Base-by-base conservation (phyloP, 1,284 basidiomycete species). In the Cyathus olla region DNA sequence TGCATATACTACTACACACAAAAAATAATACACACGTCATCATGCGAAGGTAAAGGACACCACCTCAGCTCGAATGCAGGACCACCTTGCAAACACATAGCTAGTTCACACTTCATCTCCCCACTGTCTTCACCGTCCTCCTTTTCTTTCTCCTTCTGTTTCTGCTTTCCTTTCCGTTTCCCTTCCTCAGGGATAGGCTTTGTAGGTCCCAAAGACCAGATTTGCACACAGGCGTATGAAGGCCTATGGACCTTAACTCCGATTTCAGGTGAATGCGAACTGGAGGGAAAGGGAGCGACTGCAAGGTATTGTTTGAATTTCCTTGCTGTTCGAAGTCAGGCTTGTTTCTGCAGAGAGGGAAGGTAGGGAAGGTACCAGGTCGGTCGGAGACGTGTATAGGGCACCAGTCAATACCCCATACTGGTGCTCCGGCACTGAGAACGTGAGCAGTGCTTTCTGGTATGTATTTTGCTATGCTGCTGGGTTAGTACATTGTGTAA, bases 401-500 rank as follows among this genome's bases (percentile, higher is more conserved):
- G 73, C 95, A 95, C 95, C 96, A 98, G 68, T 96, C 95, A 21
- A 97, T 72, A 0, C 89, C 93, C 90, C 93, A 95, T 17, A 95
- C 92, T 0, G 94, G 92, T 3, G 90, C 91, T 2, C 96, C 96
- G 0, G 92, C 91, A 63, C 91, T 93, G 76, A 97, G 91, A 1
- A 95, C 80, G 63, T 91, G 85, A 0, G 89, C 83, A 29, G 83
- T 78, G 61, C 85, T 87, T 40, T 81, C 84, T 3, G 84, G 75
- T 49, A 87, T 78, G 59, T 83, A 83, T 17, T 83, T 72, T 37
- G 81, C 87, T 89, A 63, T 47, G 42, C n/a, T n/a, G 24, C 13
- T 37, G 8, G 31, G 31, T 35, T 31, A 48, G 42, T 26, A 13
- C 6, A 9, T 13, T 47, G 22, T 13, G 22, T 47, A 27, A 27